Evolutionary conservation across 1,139 yeast genomes (phyloP), one percentile per base, ranked within the genome.

Genomic region (Candida frijolesensis): DNA sequence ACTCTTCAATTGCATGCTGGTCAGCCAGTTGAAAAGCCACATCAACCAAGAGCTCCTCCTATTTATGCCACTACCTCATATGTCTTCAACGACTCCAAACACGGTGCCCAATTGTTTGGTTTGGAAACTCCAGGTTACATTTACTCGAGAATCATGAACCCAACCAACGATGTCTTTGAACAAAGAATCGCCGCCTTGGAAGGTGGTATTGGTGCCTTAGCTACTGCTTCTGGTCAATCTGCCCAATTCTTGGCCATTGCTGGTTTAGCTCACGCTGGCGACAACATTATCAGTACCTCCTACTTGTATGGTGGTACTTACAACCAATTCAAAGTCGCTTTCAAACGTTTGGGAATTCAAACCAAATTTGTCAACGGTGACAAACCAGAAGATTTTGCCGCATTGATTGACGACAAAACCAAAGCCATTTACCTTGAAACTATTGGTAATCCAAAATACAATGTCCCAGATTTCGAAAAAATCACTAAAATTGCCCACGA

Each of bases 1-100:
- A 94, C 97, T 44, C 78, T 88, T 58, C 97, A 92, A 76, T 82
- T 94, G 61, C 98, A 94, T 71, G 97, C 97, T 52, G 99, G 98
- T 55, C 92, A 86, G 67, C 74, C 74, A 51, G 71, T 82, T 61
- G 85, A 83, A 63, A 74, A 78, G 57, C 78, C 92, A 56, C 82
- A 80, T 72, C 65, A 71, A 48, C 82, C 97, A 50, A 83, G 97
- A 68, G 97, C 98, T 11, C 92, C 89, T 37, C 97, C 98, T 53
- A 89, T 94, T 65, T 91, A 89, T 67, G 87, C 94, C 48, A 79
- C 91, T n/a, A 77, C 89, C 4, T 92, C 98, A 11, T 94, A 82
- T 64, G 95, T 85, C 42, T 94, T 94, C 71, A 81, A 87, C 56
- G 85, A 89, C 68, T 89, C 97, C 30, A 82, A 89, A 66, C 94